These are phyloP conservation scores for Musa balbisiana DNA, from an alignment of 202 grass and related monocot genomes.

Conservation along the genomic window DNA sequence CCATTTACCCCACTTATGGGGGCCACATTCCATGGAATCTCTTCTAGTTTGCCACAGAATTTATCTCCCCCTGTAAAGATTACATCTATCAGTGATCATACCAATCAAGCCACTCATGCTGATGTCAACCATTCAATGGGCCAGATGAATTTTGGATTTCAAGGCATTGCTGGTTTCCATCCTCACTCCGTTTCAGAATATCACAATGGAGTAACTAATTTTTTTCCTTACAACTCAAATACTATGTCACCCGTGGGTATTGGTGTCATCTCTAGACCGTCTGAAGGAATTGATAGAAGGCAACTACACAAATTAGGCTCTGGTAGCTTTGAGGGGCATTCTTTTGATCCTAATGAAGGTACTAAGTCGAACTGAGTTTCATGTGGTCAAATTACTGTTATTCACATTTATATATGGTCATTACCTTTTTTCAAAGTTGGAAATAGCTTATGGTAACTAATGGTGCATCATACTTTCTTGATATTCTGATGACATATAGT, in stretches of 20 bases:
- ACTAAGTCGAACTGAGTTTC: constrained; percentile 1
- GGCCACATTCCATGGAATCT: constrained; percentile 42
- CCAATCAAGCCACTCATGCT: constrained; percentile 28
- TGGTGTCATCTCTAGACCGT: constrained; percentile 34
- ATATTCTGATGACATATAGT: neutral
- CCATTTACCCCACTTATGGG: constrained; percentile 54
- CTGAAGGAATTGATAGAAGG: constrained; percentile 34
- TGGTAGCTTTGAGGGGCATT: constrained; percentile 36
- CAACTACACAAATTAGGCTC: constrained; percentile 29
- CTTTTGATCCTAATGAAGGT: constrained; percentile 48
- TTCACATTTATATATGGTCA: neutral
- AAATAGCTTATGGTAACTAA: neutral
- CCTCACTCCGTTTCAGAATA: constrained; percentile 64
- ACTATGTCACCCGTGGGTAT: constrained; percentile 26
- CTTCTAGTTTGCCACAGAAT: constrained; percentile 53
- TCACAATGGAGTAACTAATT: constrained; percentile 50
- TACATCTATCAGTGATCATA: constrained; percentile 36
- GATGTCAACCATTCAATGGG: constrained; percentile 56
- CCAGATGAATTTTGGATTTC: constrained; percentile 61
- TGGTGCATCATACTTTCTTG: neutral
- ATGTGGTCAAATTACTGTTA: neutral
- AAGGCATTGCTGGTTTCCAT: constrained; percentile 58
- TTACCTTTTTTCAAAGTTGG: neutral
- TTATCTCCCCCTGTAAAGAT: constrained; percentile 70
- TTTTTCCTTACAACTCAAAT: constrained; percentile 29